phyloP scores from a whole-genome alignment of 352 stramenopile species.

The Pythium grandisporangium region DNA sequence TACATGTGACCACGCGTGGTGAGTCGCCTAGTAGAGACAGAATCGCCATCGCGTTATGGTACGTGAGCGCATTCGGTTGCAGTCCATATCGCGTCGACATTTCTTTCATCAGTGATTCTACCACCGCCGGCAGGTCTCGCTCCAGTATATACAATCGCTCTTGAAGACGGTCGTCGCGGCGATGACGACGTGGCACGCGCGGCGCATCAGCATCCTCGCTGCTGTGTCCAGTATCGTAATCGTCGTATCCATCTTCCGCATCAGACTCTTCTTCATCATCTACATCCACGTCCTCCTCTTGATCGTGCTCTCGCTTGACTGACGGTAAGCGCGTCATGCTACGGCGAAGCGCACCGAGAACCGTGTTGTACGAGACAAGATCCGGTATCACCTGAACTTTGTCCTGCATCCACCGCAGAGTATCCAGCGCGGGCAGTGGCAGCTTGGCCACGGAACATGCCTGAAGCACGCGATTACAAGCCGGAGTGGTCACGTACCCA shows the following conservation, averaged over 20 bases:
- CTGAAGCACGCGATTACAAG: conserved; percentile 49
- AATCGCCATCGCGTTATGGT: not conserved
- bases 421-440: conserved; percentile 25
- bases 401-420: conserved; percentile 26
- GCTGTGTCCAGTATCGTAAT: conserved; percentile 5
- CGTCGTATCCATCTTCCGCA: conserved; percentile 8
- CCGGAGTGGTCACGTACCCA: conserved; percentile 20
- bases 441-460: conserved; percentile 34
- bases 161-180: not conserved
- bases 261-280: conserved; percentile 12
- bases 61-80: not conserved
- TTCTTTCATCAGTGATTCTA: not conserved
- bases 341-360: conserved; percentile 33
- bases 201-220: not conserved
- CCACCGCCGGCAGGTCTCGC: not conserved
- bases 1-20: too few relatives aligned
- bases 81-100: not conserved
- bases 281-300: conserved; percentile 12
- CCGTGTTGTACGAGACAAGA: conserved; percentile 45
- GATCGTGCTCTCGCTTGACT: too few relatives aligned
- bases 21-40: not conserved
- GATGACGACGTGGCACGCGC: too few relatives aligned
- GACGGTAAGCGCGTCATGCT: not conserved
- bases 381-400: conserved; percentile 19
- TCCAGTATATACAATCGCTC: not conserved